A percentile compares a stretch with the other conserved stretches of the same genome.
These are phyloP conservation scores for Scenedesmus sp. DNA, from an alignment of 163 green algal genomes.

Conservation along the genomic window DNA sequence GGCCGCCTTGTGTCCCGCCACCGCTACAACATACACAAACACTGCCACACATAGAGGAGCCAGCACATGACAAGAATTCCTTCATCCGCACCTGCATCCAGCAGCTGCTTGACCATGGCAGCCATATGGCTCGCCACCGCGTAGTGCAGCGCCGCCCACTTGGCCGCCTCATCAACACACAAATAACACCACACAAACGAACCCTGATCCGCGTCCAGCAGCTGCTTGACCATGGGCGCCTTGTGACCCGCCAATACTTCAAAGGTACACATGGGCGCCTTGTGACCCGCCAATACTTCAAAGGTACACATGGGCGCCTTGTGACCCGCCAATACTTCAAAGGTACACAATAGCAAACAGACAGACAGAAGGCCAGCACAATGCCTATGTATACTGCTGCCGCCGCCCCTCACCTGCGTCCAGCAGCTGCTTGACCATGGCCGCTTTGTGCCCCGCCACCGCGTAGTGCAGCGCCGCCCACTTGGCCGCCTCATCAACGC, in stretches of 20 bases:
- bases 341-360: too few relatives aligned
- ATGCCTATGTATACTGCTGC: too few relatives aligned
- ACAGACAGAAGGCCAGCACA: not conserved
- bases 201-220: conserved; percentile 20
- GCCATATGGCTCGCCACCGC: conserved; percentile 24
- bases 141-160: conserved; percentile 46
- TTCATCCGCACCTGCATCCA: not conserved
- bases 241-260: too few relatives aligned
- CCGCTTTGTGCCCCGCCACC: conserved; percentile 17
- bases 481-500: conserved; percentile 41
- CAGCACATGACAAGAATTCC: too few relatives aligned
- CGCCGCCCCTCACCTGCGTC: not conserved
- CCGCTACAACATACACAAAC: not conserved
- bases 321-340: too few relatives aligned
- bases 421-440: conserved; percentile 48
- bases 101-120: conserved; percentile 44
- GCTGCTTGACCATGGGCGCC: not conserved
- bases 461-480: conserved; percentile 47
- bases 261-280: too few relatives aligned
- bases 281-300: too few relatives aligned
- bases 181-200: conserved; percentile 1
- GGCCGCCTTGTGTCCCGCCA: not conserved
- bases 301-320: too few relatives aligned
- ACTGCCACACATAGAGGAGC: not conserved
- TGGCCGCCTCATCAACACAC: conserved; percentile 41